Base-by-base conservation (phyloP, 164 flowering plant species). In the Pachysandra terminalis region DNA sequence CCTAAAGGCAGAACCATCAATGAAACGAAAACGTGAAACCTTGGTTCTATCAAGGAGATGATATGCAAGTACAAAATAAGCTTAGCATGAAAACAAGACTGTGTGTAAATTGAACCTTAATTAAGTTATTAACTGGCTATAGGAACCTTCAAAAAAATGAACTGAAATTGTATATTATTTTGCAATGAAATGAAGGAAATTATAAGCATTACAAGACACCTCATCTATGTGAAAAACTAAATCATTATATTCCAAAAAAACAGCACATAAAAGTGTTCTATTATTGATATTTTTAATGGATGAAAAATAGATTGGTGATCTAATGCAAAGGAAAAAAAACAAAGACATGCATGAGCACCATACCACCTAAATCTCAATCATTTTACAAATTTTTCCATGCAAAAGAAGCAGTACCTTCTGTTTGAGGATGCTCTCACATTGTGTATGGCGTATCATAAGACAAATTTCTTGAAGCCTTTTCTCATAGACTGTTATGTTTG, bases 381-480 rank as follows among this genome's bases (percentile, higher is more conserved):
- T 10, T 10, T 1, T 45, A 45, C 10, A 12, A 15, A 5, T 12
- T 45, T 45, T 5, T 10, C 51, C 51, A 45, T 7, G 16, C 2
- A 5, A 9, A 56, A 16, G 26, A 45, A 48, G 15, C 24, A 41
- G 59, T 72, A 91, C 90, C 95, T 85, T 87, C 41, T 77, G 70
- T 64, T 74, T 77, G 58, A 86, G 82, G 68, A 75, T 67, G 55
- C 66, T 72, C 76, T 81, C 81, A 53, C 73, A 35, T 77, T 84
- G 95, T 37, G 77, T 32, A 52, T 72, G 70, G 59, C 71, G 75
- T 66, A 91, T 84, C 71, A 68, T 79, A 40, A 75, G 78, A 77
- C 61, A 57, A 53, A 89, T 69, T 59, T 79, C 80, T 40, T 76
- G 87, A 71, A 89, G 86, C 75, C 66, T 83, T 71, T 83, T 85